Evolutionary conservation across 1,139 yeast species (phyloP).

Genomic region (Wickerhamiella pararugosa): DNA sequence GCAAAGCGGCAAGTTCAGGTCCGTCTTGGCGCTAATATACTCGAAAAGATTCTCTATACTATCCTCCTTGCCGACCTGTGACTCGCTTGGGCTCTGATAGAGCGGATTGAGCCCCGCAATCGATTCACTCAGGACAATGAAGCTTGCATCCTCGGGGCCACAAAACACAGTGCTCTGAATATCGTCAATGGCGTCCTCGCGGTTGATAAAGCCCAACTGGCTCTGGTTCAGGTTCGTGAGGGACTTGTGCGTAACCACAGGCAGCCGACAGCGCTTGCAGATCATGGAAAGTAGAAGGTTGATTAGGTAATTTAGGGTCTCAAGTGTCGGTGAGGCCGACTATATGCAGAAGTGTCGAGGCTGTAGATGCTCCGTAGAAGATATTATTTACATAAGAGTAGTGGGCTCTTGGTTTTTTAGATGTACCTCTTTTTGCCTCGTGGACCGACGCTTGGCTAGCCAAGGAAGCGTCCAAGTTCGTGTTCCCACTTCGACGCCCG

Average conservation of each 20-base stretch:
- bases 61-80: conserved; percentile 22
- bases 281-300: conserved; percentile 6
- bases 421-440: not conserved
- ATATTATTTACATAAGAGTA: not conserved
- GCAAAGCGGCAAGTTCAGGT: conserved; percentile 81
- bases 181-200: conserved; percentile 22
- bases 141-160: conserved; percentile 25
- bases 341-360: not conserved
- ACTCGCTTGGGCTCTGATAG: conserved; percentile 3
- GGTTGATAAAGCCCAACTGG: conserved; percentile 33
- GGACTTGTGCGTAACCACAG: conserved; percentile 41
- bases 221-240: conserved; percentile 37
- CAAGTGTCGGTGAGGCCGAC: not conserved
- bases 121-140: conserved; percentile 29
- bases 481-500: conserved; percentile 27
- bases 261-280: conserved; percentile 49
- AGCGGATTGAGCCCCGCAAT: conserved; percentile 15
- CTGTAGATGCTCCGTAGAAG: not conserved
- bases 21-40: conserved; percentile 51
- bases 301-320: not conserved
- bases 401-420: not conserved
- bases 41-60: conserved; percentile 49
- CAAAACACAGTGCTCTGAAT: conserved; percentile 14
- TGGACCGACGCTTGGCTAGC: not conserved
- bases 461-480: conserved; percentile 22